Conservation (phyloP, 257 asterid species). For the Striga asiatica region DNA sequence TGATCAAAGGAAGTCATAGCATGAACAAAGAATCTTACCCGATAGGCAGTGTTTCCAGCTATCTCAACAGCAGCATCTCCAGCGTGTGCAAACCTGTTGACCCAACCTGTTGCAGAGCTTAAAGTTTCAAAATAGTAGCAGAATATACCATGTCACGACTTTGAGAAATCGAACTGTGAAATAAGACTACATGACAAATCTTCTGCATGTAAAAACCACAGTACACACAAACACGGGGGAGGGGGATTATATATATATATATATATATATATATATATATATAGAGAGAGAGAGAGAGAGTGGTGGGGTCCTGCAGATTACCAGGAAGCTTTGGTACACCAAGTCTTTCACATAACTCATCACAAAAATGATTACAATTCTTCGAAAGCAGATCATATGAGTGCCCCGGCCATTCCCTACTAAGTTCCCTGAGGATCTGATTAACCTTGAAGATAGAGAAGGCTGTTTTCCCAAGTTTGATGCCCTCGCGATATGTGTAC, state of each 20-base stretch:
- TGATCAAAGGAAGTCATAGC: background rate
- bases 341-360: slow-evolving; percentile 77
- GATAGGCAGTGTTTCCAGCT: slow-evolving; percentile 83
- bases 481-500: slow-evolving; percentile 81
- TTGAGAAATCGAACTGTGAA: background rate
- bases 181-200: too few species aligned
- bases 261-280: too few species aligned
- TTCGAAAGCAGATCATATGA: slow-evolving; percentile 76
- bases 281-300: slow-evolving; percentile 1
- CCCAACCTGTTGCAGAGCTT: slow-evolving; percentile 64
- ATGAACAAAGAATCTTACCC: slow-evolving; percentile 37
- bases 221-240: too few species aligned
- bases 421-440: slow-evolving; percentile 87
- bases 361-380: slow-evolving; percentile 98
- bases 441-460: slow-evolving; percentile 61
- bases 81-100: slow-evolving; percentile 88
- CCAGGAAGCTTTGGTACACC: slow-evolving; percentile 98
- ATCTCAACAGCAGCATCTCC: slow-evolving; percentile 92
- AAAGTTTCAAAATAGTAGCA: slow-evolving; percentile 8
- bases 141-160: background rate
- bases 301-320: slow-evolving; percentile 25
- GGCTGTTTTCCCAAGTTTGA: slow-evolving; percentile 62
- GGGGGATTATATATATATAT: too few species aligned
- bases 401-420: slow-evolving; percentile 98
- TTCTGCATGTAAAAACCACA: too few species aligned